These are phyloP conservation scores for Penicillium sp. DNA, from an alignment of 2,329 filamentous ascomycete genomes.

Conservation along the genomic window DNA sequence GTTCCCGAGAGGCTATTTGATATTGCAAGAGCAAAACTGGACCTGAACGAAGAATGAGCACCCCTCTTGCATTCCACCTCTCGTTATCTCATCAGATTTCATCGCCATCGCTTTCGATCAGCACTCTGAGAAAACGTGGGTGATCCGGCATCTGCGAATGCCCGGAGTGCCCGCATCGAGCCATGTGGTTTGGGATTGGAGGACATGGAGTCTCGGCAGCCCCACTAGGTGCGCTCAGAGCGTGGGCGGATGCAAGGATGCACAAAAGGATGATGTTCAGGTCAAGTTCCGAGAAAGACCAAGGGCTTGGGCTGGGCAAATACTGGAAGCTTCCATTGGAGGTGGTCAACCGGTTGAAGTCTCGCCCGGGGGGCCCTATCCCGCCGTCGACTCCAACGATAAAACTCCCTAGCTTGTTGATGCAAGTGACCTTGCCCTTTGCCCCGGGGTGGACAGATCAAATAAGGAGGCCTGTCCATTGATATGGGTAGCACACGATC, in stretches of 20 bases:
- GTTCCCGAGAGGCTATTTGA: background rate
- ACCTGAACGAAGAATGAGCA: background rate
- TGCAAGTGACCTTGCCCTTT: background rate
- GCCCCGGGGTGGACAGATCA: background rate
- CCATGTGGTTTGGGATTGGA: constrained; percentile 3
- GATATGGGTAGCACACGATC: background rate
- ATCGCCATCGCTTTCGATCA: background rate
- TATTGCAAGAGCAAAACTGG: background rate
- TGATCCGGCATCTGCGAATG: background rate
- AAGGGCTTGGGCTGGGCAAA: background rate
- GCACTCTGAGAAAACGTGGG: background rate
- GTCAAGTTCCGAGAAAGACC: background rate
- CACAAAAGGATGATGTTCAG: background rate
- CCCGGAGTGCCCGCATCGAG: background rate
- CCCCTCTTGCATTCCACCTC: too few relatives aligned
- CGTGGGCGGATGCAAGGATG: background rate
- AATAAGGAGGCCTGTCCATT: background rate
- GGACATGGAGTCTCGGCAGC: background rate
- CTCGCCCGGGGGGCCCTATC: background rate
- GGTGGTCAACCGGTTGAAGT: too few relatives aligned
- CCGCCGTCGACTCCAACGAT: background rate
- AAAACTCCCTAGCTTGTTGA: background rate
- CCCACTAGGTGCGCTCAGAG: constrained; percentile 1
- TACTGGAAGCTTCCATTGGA: background rate
- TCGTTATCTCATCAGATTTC: background rate